Conservation (phyloP, 371 early-diverging fungal species). For the Mortierella sp. region DNA sequence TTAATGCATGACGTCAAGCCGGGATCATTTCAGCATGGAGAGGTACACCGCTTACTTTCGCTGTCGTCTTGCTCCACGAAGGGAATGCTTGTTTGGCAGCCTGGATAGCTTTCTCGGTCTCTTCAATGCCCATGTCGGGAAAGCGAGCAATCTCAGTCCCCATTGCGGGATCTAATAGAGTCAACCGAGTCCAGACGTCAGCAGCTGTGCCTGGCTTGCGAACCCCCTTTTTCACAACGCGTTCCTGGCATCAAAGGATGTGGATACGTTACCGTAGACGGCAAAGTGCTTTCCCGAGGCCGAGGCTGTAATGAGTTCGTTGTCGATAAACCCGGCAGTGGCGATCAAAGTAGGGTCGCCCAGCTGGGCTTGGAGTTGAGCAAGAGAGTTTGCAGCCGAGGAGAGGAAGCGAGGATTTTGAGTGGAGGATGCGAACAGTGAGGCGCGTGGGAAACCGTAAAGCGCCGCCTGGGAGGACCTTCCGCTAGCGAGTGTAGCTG, state of each 20-base stretch:
- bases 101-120: conserved; percentile 72
- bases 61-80: conserved; percentile 75
- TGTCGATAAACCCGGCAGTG: conserved; percentile 33
- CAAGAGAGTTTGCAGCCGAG: neutral
- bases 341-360: conserved; percentile 38
- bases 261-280: conserved; percentile 26
- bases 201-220: neutral
- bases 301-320: conserved; percentile 18
- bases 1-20: conserved; percentile 5
- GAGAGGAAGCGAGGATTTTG: neutral
- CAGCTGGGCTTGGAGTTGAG: conserved; percentile 16
- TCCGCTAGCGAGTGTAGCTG: neutral
- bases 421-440: neutral
- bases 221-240: neutral
- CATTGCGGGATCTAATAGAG: conserved; percentile 73
- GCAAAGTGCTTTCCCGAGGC: conserved; percentile 27
- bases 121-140: conserved; percentile 77
- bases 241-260: neutral
- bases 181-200: neutral
- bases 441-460: neutral
- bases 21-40: neutral
- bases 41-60: conserved; percentile 57
- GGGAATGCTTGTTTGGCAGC: conserved; percentile 74
- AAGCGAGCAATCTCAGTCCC: conserved; percentile 75
- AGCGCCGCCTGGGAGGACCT: neutral